These are phyloP conservation scores for Knufia petricola DNA, from an alignment of 2,329 filamentous ascomycete species.

Conservation along the genomic window DNA sequence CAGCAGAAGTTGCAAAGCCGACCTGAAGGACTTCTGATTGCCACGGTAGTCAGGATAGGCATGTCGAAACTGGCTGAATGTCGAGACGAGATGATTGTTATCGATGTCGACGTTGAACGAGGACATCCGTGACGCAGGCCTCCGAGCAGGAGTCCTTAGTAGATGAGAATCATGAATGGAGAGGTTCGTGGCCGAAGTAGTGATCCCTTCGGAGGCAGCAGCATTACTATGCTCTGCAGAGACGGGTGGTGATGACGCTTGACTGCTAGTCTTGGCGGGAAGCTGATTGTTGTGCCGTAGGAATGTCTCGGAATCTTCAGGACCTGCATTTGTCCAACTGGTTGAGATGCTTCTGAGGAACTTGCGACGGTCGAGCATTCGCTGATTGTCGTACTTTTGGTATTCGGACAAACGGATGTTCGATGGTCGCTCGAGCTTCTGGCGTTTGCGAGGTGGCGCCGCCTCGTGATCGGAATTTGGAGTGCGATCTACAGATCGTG, in stretches of 20 bases:
- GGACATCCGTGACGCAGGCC: background rate
- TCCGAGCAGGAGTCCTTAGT: background rate
- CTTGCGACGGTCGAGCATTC: background rate
- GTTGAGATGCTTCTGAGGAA: background rate
- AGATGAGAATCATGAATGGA: background rate
- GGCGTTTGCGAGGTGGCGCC: background rate
- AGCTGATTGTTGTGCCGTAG: background rate
- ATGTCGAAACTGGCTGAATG: constrained; percentile 30
- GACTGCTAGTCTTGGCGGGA: background rate
- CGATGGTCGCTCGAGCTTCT: background rate
- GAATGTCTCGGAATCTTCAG: background rate
- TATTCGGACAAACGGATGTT: background rate
- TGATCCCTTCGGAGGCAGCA: background rate
- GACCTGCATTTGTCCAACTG: background rate
- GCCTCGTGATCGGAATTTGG: background rate
- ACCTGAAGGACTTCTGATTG: constrained; percentile 29
- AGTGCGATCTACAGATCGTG: no score
- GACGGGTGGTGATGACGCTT: background rate
- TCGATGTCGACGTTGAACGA: background rate
- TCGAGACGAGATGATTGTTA: background rate
- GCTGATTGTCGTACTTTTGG: background rate
- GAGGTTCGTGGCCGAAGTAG: background rate
- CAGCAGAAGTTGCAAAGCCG: constrained; percentile 30
- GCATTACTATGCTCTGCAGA: background rate
- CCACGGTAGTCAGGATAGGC: constrained; percentile 32